A percentile compares a stretch with the other conserved stretches of the same genome.
phyloP scores from a whole-genome alignment of 1,284 basidiomycete species.

The Moesziomyces parantarcticus region DNA sequence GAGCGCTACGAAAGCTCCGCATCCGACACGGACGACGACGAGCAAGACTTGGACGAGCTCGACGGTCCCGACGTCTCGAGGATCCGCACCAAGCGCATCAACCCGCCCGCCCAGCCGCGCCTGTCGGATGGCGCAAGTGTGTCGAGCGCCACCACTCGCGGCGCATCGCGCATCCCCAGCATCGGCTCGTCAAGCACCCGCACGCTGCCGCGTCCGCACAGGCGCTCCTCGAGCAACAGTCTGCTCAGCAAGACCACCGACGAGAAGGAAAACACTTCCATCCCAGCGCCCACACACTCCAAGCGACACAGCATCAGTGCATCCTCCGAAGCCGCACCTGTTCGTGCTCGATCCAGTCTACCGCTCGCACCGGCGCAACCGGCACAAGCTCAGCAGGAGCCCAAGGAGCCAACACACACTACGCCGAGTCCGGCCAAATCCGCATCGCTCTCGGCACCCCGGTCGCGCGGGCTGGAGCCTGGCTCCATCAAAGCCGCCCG shows the following conservation, averaged over 20 bases:
- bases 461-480: slow-evolving; percentile 16
- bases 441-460: slow-evolving; percentile 17
- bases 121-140: too few species aligned
- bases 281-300: background rate
- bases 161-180: slow-evolving; percentile 25
- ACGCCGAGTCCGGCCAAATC: slow-evolving; percentile 7
- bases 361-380: slow-evolving; percentile 22
- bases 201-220: background rate
- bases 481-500: slow-evolving; percentile 7
- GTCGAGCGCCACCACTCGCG: background rate
- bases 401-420: too few species aligned
- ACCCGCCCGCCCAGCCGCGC: too few species aligned
- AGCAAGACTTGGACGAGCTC: slow-evolving; percentile 3
- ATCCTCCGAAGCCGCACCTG: background rate
- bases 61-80: slow-evolving; percentile 36
- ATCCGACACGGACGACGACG: slow-evolving; percentile 5
- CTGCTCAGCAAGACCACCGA: background rate
- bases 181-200: slow-evolving; percentile 6
- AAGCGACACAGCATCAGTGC: slow-evolving; percentile 19
- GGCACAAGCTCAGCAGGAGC: background rate
- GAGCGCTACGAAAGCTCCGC: slow-evolving; percentile 5
- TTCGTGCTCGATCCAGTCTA: slow-evolving; percentile 20
- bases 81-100: slow-evolving; percentile 17
- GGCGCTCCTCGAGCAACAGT: slow-evolving; percentile 18
- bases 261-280: slow-evolving; percentile 33